Base-by-base conservation (phyloP, 1,139 yeast genomes). In the Petasospora fabianii region DNA sequence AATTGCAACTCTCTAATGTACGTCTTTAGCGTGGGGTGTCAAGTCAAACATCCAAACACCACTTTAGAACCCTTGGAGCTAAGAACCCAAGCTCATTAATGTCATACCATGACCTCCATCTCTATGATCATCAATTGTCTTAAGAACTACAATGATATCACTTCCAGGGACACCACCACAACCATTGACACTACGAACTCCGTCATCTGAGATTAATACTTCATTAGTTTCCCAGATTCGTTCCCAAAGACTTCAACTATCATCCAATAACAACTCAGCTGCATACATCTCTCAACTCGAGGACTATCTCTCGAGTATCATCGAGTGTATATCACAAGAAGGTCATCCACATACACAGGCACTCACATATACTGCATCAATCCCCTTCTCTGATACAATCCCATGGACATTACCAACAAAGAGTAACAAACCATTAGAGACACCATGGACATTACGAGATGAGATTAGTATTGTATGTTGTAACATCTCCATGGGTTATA, bases 401-500 rank as follows among this genome's bases (percentile, higher is more conserved):
- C 34, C 34, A 6, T 31, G 34, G 34, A 9, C n/a, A 10, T 6
- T 22, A 7, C 14, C 13, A 7, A 28, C 20, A 10, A 20, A 20
- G 22, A 7, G 10, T 21, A 15, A 22, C 26, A 22, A 22, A 13
- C 11, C 26, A 22, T 6, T 3, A 20, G 4, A 16, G 13, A 21
- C 19, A 3, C n/a, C 18, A 9, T 45, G 49, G 49, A 13, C 32
- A 1, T 10, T 45, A n/a, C 21, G 26, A 9, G 41, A 42, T 34
- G 49, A 45, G 26, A 30, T 45, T n/a, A 17, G 35, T 8, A 30
- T 33, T 1, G 38, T 46, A 5, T 13, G 17, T 41, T n/a, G 31
- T 29, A 17, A 47, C 24, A 24, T 42, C 5, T 27, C 39, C 9
- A 5, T 44, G 5, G 29, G 32, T 3, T 53, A 50, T 27, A 34